These are phyloP conservation scores for Beauveria bassiana DNA, from an alignment of 2,329 filamentous ascomycete genomes.

Conservation along the genomic window DNA sequence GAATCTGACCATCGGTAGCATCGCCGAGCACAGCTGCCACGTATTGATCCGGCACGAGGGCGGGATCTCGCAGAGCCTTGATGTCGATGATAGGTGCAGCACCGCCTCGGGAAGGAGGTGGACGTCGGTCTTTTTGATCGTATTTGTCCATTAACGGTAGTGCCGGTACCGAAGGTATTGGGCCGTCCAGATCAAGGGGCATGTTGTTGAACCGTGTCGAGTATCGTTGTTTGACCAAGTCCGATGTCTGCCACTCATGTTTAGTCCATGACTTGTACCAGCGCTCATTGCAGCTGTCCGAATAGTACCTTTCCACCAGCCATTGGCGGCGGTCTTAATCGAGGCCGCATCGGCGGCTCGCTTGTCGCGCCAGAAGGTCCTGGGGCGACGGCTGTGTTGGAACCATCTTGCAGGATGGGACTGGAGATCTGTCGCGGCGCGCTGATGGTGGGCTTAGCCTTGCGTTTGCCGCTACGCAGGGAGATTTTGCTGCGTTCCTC, in stretches of 20 bases:
- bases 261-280: slow-evolving; percentile 10
- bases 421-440: slow-evolving; percentile 55
- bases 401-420: slow-evolving; percentile 47
- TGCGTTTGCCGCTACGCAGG: slow-evolving; percentile 55
- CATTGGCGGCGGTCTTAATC: slow-evolving; percentile 39
- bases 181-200: slow-evolving; percentile 60
- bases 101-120: slow-evolving; percentile 45
- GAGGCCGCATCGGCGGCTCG: slow-evolving; percentile 29
- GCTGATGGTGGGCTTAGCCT: slow-evolving; percentile 53
- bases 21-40: slow-evolving; percentile 68
- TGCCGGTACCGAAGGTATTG: slow-evolving; percentile 64
- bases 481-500: slow-evolving; percentile 56
- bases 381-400: slow-evolving; percentile 18
- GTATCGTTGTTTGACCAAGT: slow-evolving; percentile 90
- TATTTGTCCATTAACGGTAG: slow-evolving; percentile 55
- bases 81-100: slow-evolving; percentile 64
- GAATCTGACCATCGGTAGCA: slow-evolving; percentile 80
- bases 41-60: slow-evolving; percentile 72
- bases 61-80: slow-evolving; percentile 71
- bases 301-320: slow-evolving; percentile 47
- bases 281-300: neutral
- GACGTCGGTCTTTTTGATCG: slow-evolving; percentile 41
- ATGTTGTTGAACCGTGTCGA: slow-evolving; percentile 83
- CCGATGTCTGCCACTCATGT: slow-evolving; percentile 46
- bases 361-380: slow-evolving; percentile 16